Conservation (phyloP, 306 rosid genomes). For the Acmispon strigosus region DNA sequence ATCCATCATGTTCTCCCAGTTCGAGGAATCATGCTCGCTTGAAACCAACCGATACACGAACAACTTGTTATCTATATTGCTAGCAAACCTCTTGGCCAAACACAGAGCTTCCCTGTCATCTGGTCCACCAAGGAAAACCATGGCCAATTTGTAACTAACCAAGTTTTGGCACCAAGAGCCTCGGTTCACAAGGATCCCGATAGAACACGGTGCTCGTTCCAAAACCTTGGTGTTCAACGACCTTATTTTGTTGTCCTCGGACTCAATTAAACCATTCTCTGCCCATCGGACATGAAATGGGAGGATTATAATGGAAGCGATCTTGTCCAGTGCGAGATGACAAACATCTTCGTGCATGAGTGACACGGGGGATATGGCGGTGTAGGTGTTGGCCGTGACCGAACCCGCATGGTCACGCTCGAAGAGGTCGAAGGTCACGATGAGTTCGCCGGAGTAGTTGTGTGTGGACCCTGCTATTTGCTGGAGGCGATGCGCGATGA, state of each 20-base stretch:
- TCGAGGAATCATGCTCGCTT: not conserved
- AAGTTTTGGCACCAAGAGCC: not conserved
- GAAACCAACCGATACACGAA: constrained; percentile 19
- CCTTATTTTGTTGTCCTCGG: constrained; percentile 24
- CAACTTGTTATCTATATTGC: constrained; percentile 2
- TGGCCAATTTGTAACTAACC: not conserved
- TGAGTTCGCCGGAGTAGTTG: constrained; percentile 25
- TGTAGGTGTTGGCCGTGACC: constrained; percentile 16
- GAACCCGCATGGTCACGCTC: constrained; percentile 12
- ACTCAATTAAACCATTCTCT: constrained; percentile 25
- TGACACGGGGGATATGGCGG: constrained; percentile 32
- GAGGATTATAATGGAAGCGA: constrained; percentile 27
- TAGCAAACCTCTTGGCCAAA: constrained; percentile 31
- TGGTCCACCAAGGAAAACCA: constrained; percentile 42
- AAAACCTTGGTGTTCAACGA: constrained; percentile 28
- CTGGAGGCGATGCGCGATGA: constrained; percentile 35
- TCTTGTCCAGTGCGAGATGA: constrained; percentile 36
- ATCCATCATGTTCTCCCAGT: constrained; percentile 34
- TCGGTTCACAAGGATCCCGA: constrained; percentile 37
- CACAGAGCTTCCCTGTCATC: constrained; percentile 52
- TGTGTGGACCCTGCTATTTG: not conserved
- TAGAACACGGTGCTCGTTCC: constrained; percentile 39
- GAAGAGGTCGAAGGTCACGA: constrained; percentile 22
- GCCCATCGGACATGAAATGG: constrained; percentile 46
- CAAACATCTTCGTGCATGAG: constrained; percentile 43